phyloP scores from a whole-genome alignment of 768 basidiomycete species.

The Polyporus arcularius region DNA sequence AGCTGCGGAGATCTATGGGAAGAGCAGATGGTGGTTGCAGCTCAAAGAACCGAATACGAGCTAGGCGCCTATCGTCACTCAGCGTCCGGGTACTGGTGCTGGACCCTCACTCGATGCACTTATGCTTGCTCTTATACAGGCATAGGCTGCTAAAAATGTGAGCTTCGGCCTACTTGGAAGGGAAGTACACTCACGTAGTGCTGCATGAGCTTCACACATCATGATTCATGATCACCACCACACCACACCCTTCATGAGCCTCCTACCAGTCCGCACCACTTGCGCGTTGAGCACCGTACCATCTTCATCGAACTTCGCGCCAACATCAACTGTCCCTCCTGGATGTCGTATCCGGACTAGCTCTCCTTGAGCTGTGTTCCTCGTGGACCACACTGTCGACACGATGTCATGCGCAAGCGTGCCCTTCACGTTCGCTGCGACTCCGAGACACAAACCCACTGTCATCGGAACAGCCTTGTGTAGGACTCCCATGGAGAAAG shows the following conservation, averaged over 20 bases:
- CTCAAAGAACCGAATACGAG: too few relatives aligned
- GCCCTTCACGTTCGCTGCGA: constrained; percentile 54
- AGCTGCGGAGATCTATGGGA: too few relatives aligned
- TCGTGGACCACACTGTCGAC: constrained; percentile 7
- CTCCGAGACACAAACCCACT: constrained; percentile 67
- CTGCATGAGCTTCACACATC: background rate
- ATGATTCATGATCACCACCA: constrained; percentile 50
- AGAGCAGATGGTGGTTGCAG: too few relatives aligned
- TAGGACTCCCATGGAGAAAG: constrained; percentile 70
- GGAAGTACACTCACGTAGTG: too few relatives aligned
- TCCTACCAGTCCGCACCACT: constrained; percentile 67
- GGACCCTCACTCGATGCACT: too few relatives aligned
- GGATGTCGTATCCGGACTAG: constrained; percentile 62
- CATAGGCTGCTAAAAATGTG: too few relatives aligned
- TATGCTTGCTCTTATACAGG: too few relatives aligned
- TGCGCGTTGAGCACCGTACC: constrained; percentile 58
- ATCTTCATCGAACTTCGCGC: constrained; percentile 48
- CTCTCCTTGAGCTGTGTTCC: background rate
- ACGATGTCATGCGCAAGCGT: constrained; percentile 58
- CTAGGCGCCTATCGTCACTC: too few relatives aligned
- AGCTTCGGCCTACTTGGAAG: too few relatives aligned
- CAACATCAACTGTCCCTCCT: constrained; percentile 67
- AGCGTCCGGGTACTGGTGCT: too few relatives aligned
- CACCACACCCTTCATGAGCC: constrained; percentile 70
- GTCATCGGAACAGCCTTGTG: constrained; percentile 78